Evolutionary conservation across 2,329 filamentous ascomycete species (phyloP), one percentile per base, ranked within the genome.

Genomic region (Fusarium sp.): DNA sequence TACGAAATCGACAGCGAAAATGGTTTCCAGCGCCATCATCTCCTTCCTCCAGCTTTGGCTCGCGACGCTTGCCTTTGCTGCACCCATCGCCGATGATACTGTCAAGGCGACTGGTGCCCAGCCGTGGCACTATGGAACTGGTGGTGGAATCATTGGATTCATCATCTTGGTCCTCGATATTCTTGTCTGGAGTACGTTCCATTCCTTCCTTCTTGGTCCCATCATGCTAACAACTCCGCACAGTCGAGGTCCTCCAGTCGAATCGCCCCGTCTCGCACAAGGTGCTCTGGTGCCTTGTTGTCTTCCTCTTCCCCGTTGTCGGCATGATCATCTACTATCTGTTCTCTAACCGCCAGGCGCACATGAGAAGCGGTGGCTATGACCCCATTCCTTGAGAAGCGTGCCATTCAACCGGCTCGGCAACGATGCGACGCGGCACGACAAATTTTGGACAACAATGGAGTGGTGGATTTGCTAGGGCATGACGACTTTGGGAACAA

Each of bases 171-270:
- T 91, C 15, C 80, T 91, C 9, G 88, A 91, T 68, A 85, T 91
- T 39, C 84, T 91, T 34, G 87, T 89, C 39, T 89, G 86, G 76
- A 84, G 89, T 91, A 82, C 28, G 87, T 82, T 13, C 5, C 33
- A 15, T 21, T 11, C 13, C n/a, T 13, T n/a, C 3, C 5, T n/a
- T 4, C 50, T 73, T 73, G 31, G 71, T 19, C n/a, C 22, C 3
- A 7, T 2, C 5, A 2, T 52, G 28, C 26, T 66, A 64, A 73
- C 53, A 4, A 7, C 24, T 0, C 14, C 26, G 2, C 7, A 21
- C 67, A 91, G 88, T 90, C 71, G 89, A 91, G 79, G 85, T 91
- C 68, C 79, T 91, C 59, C 87, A 90, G 78, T 90, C 88, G 40
- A 89, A 85, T 77, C 88, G 88, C 62, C 83, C 88, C 6, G 79